Evolutionary conservation across 768 basidiomycete species (phyloP).

Genomic region (Tylopilus sp.): DNA sequence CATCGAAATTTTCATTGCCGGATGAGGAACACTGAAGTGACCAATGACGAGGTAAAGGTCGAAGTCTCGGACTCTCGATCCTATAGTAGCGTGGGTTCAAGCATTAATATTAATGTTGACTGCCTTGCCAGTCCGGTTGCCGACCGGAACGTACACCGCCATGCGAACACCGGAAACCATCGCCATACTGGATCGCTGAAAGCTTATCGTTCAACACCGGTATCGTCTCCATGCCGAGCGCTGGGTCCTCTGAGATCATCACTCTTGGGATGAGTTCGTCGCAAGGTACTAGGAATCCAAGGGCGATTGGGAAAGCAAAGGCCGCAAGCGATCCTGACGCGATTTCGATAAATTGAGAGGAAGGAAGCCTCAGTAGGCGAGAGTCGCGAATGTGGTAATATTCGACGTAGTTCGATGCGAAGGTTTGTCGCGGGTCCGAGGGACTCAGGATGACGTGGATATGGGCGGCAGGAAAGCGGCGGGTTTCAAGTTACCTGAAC

Average conservation of each 20-base stretch:
- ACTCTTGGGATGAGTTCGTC: background rate
- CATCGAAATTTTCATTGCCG: background rate
- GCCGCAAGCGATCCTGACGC: constrained; percentile 19
- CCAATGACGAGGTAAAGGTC: too few relatives aligned
- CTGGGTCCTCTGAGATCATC: too few relatives aligned
- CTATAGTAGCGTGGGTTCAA: too few relatives aligned
- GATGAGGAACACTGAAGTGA: background rate
- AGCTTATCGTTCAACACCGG: background rate
- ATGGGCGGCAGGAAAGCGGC: constrained; percentile 6
- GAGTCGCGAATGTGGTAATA: constrained; percentile 12
- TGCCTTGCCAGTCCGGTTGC: too few relatives aligned
- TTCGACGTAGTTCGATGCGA: background rate
- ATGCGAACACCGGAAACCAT: constrained; percentile 8
- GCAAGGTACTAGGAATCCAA: background rate
- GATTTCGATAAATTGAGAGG: constrained; percentile 4
- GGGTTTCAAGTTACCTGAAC: background rate
- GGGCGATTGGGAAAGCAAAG: constrained; percentile 6
- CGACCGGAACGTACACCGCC: constrained; percentile 7
- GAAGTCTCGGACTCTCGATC: too few relatives aligned
- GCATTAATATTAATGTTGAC: too few relatives aligned
- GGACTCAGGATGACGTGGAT: background rate
- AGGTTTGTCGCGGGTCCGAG: constrained; percentile 25
- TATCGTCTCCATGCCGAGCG: too few relatives aligned
- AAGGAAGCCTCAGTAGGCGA: background rate
- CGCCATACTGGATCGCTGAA: constrained; percentile 5